Conservation (phyloP, 2,329 filamentous ascomycete genomes). For the Neurospora sp. region DNA sequence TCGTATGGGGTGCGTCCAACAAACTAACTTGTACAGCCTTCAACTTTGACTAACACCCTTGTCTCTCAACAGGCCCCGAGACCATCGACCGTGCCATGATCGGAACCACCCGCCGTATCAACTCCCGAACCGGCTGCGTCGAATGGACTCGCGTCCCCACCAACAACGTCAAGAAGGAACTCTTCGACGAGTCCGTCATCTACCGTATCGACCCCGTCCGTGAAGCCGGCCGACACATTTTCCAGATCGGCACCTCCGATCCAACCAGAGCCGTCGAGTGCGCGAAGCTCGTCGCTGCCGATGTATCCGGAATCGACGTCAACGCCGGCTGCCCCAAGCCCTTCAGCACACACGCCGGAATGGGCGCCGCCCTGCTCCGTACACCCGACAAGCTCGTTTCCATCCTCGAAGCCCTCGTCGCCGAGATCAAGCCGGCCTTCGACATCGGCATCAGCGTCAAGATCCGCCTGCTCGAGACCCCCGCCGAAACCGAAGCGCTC, state of each 20-base stretch:
- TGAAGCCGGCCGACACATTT: slow-evolving; percentile 70
- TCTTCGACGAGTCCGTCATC: slow-evolving; percentile 55
- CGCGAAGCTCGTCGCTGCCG: slow-evolving; percentile 70
- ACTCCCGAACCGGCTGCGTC: slow-evolving; percentile 66
- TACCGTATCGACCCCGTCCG: slow-evolving; percentile 72
- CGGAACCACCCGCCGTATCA: slow-evolving; percentile 69
- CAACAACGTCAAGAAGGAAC: slow-evolving; percentile 46
- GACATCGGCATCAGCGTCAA: slow-evolving; percentile 95
- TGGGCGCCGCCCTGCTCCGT: slow-evolving; percentile 84
- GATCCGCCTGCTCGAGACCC: slow-evolving; percentile 75
- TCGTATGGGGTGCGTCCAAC: slow-evolving; percentile 72
- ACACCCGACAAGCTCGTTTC: slow-evolving; percentile 75
- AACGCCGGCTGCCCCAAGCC: slow-evolving; percentile 98
- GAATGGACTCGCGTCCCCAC: slow-evolving; percentile 76
- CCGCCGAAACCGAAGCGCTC: slow-evolving; percentile 65
- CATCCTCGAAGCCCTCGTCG: slow-evolving; percentile 76
- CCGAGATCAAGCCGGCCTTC: slow-evolving; percentile 64
- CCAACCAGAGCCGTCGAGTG: slow-evolving; percentile 77
- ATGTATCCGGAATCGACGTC: slow-evolving; percentile 91
- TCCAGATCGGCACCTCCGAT: slow-evolving; percentile 83
- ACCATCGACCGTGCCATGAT: slow-evolving; percentile 90
- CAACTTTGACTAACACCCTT: not conserved
- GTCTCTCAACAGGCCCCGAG: slow-evolving; percentile 58
- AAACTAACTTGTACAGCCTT: not conserved
- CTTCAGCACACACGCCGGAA: slow-evolving; percentile 86